Evolutionary conservation across 2,329 filamentous ascomycete genomes (phyloP).

Genomic region (Allantophomopsis cytisporea): DNA sequence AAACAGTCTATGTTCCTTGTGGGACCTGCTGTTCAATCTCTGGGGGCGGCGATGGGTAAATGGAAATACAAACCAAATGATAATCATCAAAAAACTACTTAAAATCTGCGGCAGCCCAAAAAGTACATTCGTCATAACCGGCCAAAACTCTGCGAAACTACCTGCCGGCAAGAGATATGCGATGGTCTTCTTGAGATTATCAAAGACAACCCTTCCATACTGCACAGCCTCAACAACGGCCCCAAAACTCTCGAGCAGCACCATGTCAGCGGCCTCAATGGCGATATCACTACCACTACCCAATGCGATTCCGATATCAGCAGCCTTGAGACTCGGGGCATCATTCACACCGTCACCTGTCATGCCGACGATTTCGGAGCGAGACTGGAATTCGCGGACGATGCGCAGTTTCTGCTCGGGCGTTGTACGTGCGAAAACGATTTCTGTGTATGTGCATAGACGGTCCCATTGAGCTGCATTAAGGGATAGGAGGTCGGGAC

Average conservation of each 20-base stretch:
- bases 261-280: slow-evolving; percentile 45
- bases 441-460: slow-evolving; percentile 51
- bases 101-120: slow-evolving; percentile 48
- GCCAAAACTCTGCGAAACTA: slow-evolving; percentile 45
- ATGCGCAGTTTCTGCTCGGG: slow-evolving; percentile 71
- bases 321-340: slow-evolving; percentile 38
- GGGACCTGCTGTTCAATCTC: too few relatives aligned
- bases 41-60: too few relatives aligned
- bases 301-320: slow-evolving; percentile 42
- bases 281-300: slow-evolving; percentile 41
- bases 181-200: slow-evolving; percentile 64
- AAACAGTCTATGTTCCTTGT: too few relatives aligned
- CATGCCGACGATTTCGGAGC: slow-evolving; percentile 41
- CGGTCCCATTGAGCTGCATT: slow-evolving; percentile 57
- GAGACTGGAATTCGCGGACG: slow-evolving; percentile 57
- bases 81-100: slow-evolving; percentile 41
- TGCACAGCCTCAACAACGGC: slow-evolving; percentile 57
- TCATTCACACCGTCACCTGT: slow-evolving; percentile 31
- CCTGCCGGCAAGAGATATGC: slow-evolving; percentile 45
- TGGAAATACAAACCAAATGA: slow-evolving; percentile 18
- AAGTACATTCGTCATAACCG: slow-evolving; percentile 48
- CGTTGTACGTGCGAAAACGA: slow-evolving; percentile 65
- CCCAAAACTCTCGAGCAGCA: slow-evolving; percentile 51
- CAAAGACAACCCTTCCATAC: slow-evolving; percentile 63
- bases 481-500: slow-evolving; percentile 50